Percentiles rank a stretch among this genome's conserved stretches.
Evolutionary conservation across 257 asterid species (phyloP).

Genomic region (Solanum neorickii): DNA sequence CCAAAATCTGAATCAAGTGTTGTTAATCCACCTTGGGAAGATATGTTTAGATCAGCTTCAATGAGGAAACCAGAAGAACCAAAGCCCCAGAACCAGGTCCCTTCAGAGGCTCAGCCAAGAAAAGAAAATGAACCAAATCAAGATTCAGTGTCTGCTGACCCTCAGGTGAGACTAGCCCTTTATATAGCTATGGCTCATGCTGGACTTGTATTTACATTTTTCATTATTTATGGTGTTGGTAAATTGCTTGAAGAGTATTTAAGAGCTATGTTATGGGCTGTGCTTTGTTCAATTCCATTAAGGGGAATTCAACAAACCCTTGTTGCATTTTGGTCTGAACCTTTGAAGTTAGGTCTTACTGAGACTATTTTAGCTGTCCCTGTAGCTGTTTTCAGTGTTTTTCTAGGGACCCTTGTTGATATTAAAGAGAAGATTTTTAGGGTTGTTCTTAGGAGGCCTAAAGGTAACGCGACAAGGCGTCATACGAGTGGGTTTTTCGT

Average conservation of each 20-base stretch:
- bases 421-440: slow-evolving; percentile 36
- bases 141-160: slow-evolving; percentile 41
- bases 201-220: slow-evolving; percentile 55
- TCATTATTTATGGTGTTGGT: slow-evolving; percentile 60
- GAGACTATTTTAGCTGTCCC: slow-evolving; percentile 83
- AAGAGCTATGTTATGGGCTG: slow-evolving; percentile 89
- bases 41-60: slow-evolving; percentile 97
- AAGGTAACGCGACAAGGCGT: slow-evolving; percentile 16
- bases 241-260: slow-evolving; percentile 73
- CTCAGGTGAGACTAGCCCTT: slow-evolving; percentile 93
- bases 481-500: slow-evolving; percentile 63
- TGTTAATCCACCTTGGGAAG: slow-evolving; percentile 68
- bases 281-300: slow-evolving; percentile 83
- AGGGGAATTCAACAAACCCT: slow-evolving; percentile 84
- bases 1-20: slow-evolving; percentile 37
- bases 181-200: slow-evolving; percentile 98
- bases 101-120: slow-evolving; percentile 1
- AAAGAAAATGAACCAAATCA: not conserved
- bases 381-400: slow-evolving; percentile 61
- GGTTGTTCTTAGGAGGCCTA: slow-evolving; percentile 40
- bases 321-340: slow-evolving; percentile 83
- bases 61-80: slow-evolving; percentile 50
- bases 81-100: slow-evolving; percentile 16
- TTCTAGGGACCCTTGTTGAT: slow-evolving; percentile 73
- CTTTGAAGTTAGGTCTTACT: slow-evolving; percentile 72